Evolutionary conservation across 768 basidiomycete species (phyloP).

Genomic region (Pleurotus eryngii): DNA sequence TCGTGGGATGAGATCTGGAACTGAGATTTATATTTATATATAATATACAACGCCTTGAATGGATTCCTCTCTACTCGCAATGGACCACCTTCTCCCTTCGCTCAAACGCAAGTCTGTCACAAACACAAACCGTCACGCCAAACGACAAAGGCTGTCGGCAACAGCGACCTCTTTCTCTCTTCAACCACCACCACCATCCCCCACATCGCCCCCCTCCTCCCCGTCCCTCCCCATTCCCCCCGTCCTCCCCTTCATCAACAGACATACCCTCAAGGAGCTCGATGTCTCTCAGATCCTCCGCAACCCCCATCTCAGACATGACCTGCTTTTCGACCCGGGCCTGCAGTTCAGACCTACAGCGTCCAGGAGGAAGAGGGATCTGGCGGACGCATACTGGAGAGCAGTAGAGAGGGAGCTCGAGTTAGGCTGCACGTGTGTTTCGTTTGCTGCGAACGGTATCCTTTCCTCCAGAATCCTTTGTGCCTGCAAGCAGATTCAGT

Average conservation of each 20-base stretch:
- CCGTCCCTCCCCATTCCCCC: constrained; percentile 56
- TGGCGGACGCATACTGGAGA: constrained; percentile 81
- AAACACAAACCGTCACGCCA: constrained; percentile 34
- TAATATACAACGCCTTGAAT: constrained; percentile 11
- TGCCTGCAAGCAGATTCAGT: constrained; percentile 44
- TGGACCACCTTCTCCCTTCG: constrained; percentile 5
- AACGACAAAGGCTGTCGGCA: constrained; percentile 40
- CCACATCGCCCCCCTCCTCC: constrained; percentile 24
- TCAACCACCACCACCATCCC: constrained; percentile 36
- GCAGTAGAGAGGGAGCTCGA: constrained; percentile 78
- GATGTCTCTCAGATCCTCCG: constrained; percentile 83
- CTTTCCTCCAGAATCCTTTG: constrained; percentile 27
- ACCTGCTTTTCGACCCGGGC: constrained; percentile 84
- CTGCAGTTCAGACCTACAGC: constrained; percentile 78
- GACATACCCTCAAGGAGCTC: constrained; percentile 78
- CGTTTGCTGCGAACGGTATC: constrained; percentile 46
- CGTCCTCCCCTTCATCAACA: constrained; percentile 73
- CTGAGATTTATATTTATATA: not conserved
- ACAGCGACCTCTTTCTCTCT: constrained; percentile 39
- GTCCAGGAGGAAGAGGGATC: constrained; percentile 68
- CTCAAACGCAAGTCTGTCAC: constrained; percentile 19
- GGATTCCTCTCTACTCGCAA: not conserved
- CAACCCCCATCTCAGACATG: constrained; percentile 90
- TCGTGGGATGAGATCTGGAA: not conserved
- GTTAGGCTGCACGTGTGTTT: constrained; percentile 79